These are phyloP conservation scores for Talaromyces funiculosus DNA, from an alignment of 2,329 filamentous ascomycete species.

Conservation along the genomic window DNA sequence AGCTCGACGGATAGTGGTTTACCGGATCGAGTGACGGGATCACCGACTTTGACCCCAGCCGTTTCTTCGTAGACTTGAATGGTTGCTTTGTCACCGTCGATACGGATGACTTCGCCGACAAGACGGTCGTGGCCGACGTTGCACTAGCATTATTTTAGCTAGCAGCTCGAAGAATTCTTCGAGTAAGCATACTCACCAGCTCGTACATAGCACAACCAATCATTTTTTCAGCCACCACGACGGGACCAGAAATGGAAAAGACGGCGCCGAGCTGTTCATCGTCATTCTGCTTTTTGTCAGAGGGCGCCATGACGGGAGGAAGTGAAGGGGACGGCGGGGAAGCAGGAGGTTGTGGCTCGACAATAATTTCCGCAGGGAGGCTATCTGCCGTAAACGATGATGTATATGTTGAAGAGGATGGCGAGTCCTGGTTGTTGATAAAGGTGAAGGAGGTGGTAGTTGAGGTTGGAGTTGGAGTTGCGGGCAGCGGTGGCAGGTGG, in stretches of 20 bases:
- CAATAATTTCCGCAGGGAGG: not conserved
- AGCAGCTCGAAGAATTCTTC: not conserved
- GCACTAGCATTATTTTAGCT: constrained; percentile 51
- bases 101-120: constrained; percentile 96
- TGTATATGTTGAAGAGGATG: not conserved
- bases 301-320: constrained; percentile 37
- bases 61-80: constrained; percentile 99
- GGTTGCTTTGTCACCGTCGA: constrained; percentile 89
- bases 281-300: constrained; percentile 42
- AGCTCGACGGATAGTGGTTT: constrained; percentile 97
- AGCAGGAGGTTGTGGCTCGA: not conserved
- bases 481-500: constrained; percentile 41
- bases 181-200: constrained; percentile 56
- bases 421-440: not conserved
- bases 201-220: constrained; percentile 99
- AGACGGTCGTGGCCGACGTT: constrained; percentile 87
- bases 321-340: not conserved
- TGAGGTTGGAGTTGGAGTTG: constrained; percentile 20
- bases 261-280: constrained; percentile 59
- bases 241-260: constrained; percentile 74
- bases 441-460: not conserved
- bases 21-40: constrained; percentile 82
- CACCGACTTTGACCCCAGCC: constrained; percentile 90
- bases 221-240: constrained; percentile 97
- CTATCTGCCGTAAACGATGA: not conserved